Base-by-base conservation (phyloP, 2,329 filamentous ascomycete genomes). In the Botrytis hyacinthi region DNA sequence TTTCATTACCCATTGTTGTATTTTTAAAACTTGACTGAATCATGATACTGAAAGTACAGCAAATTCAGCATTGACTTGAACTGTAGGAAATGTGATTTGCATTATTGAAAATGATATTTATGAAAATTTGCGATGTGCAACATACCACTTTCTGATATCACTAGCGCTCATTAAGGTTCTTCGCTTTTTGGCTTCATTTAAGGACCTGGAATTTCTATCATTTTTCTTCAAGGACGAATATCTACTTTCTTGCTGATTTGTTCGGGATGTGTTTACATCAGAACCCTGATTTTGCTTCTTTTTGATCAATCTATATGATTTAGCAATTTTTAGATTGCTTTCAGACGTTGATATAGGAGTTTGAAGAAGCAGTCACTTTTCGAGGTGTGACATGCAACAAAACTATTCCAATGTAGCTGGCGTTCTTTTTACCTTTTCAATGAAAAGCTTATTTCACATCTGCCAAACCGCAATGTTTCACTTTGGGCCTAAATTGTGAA, bases 281-380 rank as follows among this genome's bases (percentile, higher is more conserved):
- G 26, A 18, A 10, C 42, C 4, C 1, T 29, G 29, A 10, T 16
- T n/a, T 42, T 42, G 60, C 37, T 62, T 62, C 1, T 62, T 5
- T 1, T 29, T 4, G 2, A 42, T 40, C 8, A 9, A 62, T 20
- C 37, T 9, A 16, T 29, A n/a, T 2, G 8, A 42, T n/a, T 20
- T 29, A 1, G 3, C 8, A 5, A 37, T 9, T 9, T 8, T 4
- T 7, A 42, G 22, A 62, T n/a, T n/a, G 14, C 35, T 20, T 62
- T 1, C 0, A 1, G 1, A 6, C 7, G 37, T 1, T 18, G 14
- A 42, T 62, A 42, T 62, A n/a, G 8, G 7, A 16, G 1, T 10
- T 18, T 42, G 22, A n/a, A 42, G n/a, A 29, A n/a, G 14, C 22
- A 9, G 22, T 9, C 12, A n/a, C 35, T 18, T 62, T 62, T 9